phyloP scores from a whole-genome alignment of 1,284 basidiomycete species.

The Salmacisia buchloeana region DNA sequence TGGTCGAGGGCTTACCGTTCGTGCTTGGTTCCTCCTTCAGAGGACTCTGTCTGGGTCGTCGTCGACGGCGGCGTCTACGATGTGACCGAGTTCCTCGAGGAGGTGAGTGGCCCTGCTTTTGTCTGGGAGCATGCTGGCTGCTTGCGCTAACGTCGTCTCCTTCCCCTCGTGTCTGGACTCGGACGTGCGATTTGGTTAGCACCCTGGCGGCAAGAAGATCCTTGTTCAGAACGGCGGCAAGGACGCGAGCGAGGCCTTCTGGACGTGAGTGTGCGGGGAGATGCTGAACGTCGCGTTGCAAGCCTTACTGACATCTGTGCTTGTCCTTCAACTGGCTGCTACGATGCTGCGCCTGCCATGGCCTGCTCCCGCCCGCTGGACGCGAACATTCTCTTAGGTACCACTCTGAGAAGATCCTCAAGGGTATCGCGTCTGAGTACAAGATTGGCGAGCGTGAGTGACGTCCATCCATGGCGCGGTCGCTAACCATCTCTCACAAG shows the following conservation, averaged over 20 bases:
- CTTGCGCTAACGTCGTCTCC: background rate
- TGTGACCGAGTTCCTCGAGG: conserved; percentile 48
- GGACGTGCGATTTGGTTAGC: conserved; percentile 14
- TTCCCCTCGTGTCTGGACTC: background rate
- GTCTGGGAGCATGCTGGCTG: too few relatives aligned
- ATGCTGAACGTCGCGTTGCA: too few relatives aligned
- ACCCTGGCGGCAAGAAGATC: conserved; percentile 50
- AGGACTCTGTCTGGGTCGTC: conserved; percentile 46
- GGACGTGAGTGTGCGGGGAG: too few relatives aligned
- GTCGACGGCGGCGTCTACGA: conserved; percentile 48
- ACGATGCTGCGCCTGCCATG: too few relatives aligned
- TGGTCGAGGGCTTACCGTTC: background rate
- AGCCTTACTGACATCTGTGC: too few relatives aligned
- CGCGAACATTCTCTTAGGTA: conserved; percentile 24
- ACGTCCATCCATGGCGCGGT: too few relatives aligned
- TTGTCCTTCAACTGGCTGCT: too few relatives aligned
- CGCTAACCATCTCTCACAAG: too few relatives aligned
- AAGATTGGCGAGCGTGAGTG: conserved; percentile 37
- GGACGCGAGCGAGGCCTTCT: conserved; percentile 47
- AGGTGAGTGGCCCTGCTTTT: conserved; percentile 24
- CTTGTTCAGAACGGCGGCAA: conserved; percentile 47
- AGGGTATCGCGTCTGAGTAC: conserved; percentile 32
- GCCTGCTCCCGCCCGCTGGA: too few relatives aligned
- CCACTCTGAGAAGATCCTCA: conserved; percentile 45
- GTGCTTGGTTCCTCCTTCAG: conserved; percentile 15